These are phyloP conservation scores for Malassezia furfur DNA, from an alignment of 1,284 basidiomycete species.

Conservation along the genomic window DNA sequence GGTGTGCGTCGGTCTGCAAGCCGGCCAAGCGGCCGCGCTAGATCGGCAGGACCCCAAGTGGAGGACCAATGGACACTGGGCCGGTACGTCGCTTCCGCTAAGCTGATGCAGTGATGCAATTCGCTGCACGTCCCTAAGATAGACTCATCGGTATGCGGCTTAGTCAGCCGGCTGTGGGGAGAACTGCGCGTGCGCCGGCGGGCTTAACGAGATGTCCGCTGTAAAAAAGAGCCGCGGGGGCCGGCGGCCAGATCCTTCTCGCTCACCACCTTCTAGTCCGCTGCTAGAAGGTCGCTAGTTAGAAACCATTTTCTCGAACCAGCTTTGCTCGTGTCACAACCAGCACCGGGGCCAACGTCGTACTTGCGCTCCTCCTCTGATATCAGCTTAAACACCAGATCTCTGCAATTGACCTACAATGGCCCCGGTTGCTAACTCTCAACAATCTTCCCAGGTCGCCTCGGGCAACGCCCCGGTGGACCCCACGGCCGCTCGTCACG, in stretches of 20 bases:
- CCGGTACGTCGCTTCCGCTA: constrained; percentile 13
- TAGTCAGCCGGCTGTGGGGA: too few relatives aligned
- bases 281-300: constrained; percentile 3
- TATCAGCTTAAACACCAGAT: constrained; percentile 25
- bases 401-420: constrained; percentile 21
- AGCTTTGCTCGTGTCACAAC: constrained; percentile 41
- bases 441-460: constrained; percentile 10
- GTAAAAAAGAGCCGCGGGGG: too few relatives aligned
- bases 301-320: constrained; percentile 44
- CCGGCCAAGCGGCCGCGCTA: constrained; percentile 27
- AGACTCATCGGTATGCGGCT: too few relatives aligned
- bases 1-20: constrained; percentile 40
- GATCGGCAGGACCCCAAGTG: constrained; percentile 30
- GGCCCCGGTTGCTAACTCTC: constrained; percentile 34
- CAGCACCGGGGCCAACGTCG: constrained; percentile 44
- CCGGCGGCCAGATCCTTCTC: too few relatives aligned
- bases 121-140: neutral
- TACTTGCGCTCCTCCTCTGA: constrained; percentile 37
- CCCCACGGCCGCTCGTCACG: constrained; percentile 46
- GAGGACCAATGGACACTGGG: constrained; percentile 40
- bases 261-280: neutral
- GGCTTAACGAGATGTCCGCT: too few relatives aligned
- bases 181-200: too few relatives aligned
- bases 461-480: constrained; percentile 27
- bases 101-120: constrained; percentile 7